Evolutionary conservation across 768 basidiomycete genomes (phyloP).

Genomic region (Boletus insuetus): DNA sequence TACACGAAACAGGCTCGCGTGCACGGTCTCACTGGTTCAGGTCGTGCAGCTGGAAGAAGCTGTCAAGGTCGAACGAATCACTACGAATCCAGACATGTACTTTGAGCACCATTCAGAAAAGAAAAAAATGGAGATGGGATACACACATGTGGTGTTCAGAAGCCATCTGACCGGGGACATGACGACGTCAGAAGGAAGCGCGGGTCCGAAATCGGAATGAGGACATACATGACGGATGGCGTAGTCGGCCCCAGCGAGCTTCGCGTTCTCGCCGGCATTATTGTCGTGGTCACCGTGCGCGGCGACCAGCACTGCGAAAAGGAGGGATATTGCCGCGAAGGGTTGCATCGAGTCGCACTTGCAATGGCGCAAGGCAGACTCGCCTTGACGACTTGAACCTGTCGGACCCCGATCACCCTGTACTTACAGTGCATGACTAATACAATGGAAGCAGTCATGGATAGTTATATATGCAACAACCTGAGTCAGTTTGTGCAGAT

Average conservation of each 20-base stretch:
- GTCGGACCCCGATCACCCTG: slow-evolving; percentile 24
- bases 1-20: background rate
- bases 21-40: slow-evolving; percentile 61
- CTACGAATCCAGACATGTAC: slow-evolving; percentile 37
- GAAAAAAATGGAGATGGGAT: background rate
- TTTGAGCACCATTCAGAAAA: background rate
- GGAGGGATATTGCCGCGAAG: slow-evolving; percentile 40
- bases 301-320: slow-evolving; percentile 31
- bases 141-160: slow-evolving; percentile 82
- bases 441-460: no score
- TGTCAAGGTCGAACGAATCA: slow-evolving; percentile 76
- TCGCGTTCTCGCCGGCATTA: slow-evolving; percentile 52
- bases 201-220: slow-evolving; percentile 5
- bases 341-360: slow-evolving; percentile 43
- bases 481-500: no score
- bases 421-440: no score
- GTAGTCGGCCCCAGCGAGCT: slow-evolving; percentile 53
- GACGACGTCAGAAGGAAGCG: slow-evolving; percentile 11
- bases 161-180: slow-evolving; percentile 63
- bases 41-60: slow-evolving; percentile 97
- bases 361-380: slow-evolving; percentile 2
- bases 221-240: slow-evolving; percentile 85
- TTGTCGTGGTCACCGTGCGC: slow-evolving; percentile 67
- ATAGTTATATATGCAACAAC: no score
- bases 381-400: background rate